These are phyloP conservation scores for Taphrina wiesneri DNA, from an alignment of 1,139 yeast genomes.

Conservation along the genomic window DNA sequence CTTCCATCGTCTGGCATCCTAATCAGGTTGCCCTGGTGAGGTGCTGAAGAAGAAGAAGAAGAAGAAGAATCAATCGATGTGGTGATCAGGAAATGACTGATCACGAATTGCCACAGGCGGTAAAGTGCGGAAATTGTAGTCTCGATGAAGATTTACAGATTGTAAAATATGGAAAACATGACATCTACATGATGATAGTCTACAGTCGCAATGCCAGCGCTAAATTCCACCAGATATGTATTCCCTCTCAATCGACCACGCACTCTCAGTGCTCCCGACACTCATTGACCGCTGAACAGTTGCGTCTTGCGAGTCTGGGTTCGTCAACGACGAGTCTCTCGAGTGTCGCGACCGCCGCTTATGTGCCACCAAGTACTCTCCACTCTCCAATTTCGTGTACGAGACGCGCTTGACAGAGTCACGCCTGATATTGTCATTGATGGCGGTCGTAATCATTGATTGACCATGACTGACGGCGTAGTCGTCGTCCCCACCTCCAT, in stretches of 20 bases:
- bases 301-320: not conserved
- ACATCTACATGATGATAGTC: not conserved
- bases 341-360: conserved; percentile 11
- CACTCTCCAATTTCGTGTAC: conserved; percentile 19
- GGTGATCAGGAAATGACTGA: not conserved
- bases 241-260: conserved; percentile 11
- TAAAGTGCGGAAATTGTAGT: not conserved
- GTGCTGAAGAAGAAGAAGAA: not conserved
- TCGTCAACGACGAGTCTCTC: not conserved
- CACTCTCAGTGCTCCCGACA: not conserved
- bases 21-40: not conserved
- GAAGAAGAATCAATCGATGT: not conserved
- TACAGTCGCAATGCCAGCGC: not conserved
- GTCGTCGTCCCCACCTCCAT: not conserved
- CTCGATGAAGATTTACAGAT: not conserved
- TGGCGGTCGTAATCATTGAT: not conserved
- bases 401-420: conserved; percentile 13
- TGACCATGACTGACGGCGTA: not conserved
- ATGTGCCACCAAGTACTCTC: conserved; percentile 10
- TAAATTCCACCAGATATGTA: conserved; percentile 10
- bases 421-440: not conserved
- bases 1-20: conserved; percentile 5
- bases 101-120: too few species aligned
- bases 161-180: not conserved
- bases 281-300: not conserved